Evolutionary conservation across 2,329 filamentous ascomycete genomes (phyloP).

Genomic region (Pseudopithomyces maydicus): DNA sequence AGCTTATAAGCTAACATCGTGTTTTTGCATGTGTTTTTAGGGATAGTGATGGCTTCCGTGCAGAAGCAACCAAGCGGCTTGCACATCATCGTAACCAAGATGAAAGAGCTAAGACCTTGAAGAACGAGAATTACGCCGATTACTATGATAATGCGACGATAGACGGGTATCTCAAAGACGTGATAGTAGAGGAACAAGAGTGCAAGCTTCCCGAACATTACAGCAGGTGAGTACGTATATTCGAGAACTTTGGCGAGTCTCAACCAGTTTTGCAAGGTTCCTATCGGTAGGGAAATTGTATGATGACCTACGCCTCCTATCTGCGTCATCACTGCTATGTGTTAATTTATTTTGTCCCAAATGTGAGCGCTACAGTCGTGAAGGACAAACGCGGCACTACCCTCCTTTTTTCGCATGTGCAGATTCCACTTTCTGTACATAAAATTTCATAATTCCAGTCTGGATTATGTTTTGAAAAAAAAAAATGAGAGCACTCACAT

Average conservation of each 20-base stretch:
- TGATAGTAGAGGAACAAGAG: constrained; percentile 13
- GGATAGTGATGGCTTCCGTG: constrained; percentile 9
- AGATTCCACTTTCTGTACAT: too few relatives aligned
- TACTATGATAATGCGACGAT: constrained; percentile 8
- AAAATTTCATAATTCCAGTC: too few relatives aligned
- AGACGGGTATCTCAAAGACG: constrained; percentile 7
- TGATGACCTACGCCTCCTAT: constrained; percentile 13
- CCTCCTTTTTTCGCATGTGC: too few relatives aligned
- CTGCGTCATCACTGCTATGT: constrained; percentile 10
- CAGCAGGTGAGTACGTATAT: constrained; percentile 14
- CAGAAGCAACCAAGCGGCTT: constrained; percentile 14
- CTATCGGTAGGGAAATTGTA: constrained; percentile 1
- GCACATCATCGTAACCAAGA: constrained; percentile 12
- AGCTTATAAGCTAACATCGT: constrained; percentile 14
- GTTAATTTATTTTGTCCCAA: constrained; percentile 3
- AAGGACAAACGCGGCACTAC: too few relatives aligned
- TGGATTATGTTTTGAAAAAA: too few relatives aligned
- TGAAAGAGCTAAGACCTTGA: constrained; percentile 11
- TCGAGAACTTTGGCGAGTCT: constrained; percentile 15
- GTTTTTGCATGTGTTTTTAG: constrained; percentile 9
- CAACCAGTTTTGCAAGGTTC: constrained; percentile 12
- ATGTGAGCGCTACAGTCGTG: too few relatives aligned
- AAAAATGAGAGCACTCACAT: constrained; percentile 7
- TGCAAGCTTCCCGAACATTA: constrained; percentile 14
- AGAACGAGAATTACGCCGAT: constrained; percentile 9